A percentile compares a stretch with the other conserved stretches of the same genome.
These are phyloP conservation scores for Tephrocybe sp. DNA, from an alignment of 768 basidiomycete genomes.

Conservation along the genomic window DNA sequence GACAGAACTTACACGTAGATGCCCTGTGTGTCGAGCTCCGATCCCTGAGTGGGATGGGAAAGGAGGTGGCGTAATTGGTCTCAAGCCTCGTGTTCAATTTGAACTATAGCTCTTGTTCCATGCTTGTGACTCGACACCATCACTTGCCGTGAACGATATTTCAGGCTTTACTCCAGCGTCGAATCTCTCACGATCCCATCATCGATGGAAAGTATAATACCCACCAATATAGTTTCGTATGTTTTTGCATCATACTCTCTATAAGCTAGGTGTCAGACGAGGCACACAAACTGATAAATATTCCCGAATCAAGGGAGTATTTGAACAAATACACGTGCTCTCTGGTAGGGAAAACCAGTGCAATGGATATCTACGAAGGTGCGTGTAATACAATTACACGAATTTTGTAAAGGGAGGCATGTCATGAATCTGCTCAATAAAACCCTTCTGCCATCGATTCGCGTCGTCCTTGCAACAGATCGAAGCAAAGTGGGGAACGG, in stretches of 20 bases:
- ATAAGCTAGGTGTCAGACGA: too few species aligned
- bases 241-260: too few species aligned
- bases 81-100: constrained; percentile 46
- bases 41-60: constrained; percentile 71
- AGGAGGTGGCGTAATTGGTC: constrained; percentile 65
- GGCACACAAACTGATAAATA: too few species aligned
- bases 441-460: constrained; percentile 12
- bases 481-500: constrained; percentile 16
- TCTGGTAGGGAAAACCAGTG: background rate
- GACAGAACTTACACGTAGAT: constrained; percentile 33
- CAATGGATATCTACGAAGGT: background rate
- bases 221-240: too few species aligned
- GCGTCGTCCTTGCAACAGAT: constrained; percentile 19
- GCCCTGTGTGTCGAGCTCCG: constrained; percentile 67
- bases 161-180: too few species aligned
- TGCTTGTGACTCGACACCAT: too few species aligned
- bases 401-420: constrained; percentile 16
- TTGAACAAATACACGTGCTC: too few species aligned
- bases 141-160: too few species aligned
- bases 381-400: background rate
- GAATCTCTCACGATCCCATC: too few species aligned
- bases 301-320: too few species aligned
- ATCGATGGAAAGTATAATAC: too few species aligned
- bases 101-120: background rate
- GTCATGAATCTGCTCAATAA: constrained; percentile 6